phyloP scores from a whole-genome alignment of 1,284 basidiomycete species.

The Cryptococcus sp. region DNA sequence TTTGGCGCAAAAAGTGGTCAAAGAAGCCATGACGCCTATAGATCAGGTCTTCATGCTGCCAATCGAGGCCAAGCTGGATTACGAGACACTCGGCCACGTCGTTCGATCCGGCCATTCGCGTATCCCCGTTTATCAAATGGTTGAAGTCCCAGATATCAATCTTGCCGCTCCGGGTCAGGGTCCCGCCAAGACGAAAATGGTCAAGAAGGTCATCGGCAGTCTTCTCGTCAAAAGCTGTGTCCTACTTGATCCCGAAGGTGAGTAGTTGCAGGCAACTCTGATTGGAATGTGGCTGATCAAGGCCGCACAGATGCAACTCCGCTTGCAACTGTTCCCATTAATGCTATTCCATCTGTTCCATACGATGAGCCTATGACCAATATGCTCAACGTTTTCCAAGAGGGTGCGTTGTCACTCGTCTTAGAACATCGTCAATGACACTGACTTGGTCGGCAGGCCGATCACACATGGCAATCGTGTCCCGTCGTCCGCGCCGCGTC shows the following conservation, averaged over 20 bases:
- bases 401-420: conserved; percentile 58
- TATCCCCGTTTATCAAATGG: conserved; percentile 66
- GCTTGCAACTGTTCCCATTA: conserved; percentile 73
- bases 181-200: conserved; percentile 55
- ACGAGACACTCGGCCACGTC: conserved; percentile 70
- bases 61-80: conserved; percentile 76
- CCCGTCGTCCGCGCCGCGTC: conserved; percentile 56
- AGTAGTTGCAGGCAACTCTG: background rate
- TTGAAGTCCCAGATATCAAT: conserved; percentile 60
- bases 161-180: conserved; percentile 18
- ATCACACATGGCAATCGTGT: conserved; percentile 88
- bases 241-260: conserved; percentile 81
- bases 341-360: conserved; percentile 81
- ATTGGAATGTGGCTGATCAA: conserved; percentile 2
- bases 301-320: conserved; percentile 66
- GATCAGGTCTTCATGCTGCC: conserved; percentile 69
- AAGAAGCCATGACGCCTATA: conserved; percentile 79
- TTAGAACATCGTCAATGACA: conserved; percentile 1
- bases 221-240: conserved; percentile 82
- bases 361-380: conserved; percentile 82
- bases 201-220: conserved; percentile 78
- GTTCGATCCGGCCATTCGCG: conserved; percentile 75
- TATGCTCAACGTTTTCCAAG: conserved; percentile 87
- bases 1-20: conserved; percentile 66
- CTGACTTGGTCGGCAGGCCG: conserved; percentile 47